Evolutionary conservation across 139 green algal genomes (phyloP).

Genomic region (Medakamo hakoo): DNA sequence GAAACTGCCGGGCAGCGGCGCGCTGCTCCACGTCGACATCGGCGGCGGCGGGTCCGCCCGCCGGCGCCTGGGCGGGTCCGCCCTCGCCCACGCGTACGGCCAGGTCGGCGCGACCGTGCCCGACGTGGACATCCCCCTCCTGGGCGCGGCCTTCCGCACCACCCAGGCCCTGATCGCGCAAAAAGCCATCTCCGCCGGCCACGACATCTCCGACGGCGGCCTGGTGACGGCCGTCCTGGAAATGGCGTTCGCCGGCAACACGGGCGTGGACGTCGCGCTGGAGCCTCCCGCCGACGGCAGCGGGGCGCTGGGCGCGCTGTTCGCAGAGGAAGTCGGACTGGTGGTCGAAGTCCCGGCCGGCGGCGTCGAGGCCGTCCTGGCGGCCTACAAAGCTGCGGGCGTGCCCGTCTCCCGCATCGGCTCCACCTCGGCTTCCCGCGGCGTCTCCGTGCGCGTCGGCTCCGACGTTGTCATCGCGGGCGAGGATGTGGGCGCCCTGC

Average conservation of each 20-base stretch:
- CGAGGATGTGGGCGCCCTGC: constrained; percentile 35
- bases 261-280: constrained; percentile 26
- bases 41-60: constrained; percentile 16
- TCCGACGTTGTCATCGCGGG: constrained; percentile 16
- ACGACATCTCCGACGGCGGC: constrained; percentile 93
- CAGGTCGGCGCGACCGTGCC: constrained; percentile 37
- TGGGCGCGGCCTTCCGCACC: constrained; percentile 63
- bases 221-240: constrained; percentile 69
- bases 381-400: constrained; percentile 45
- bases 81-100: constrained; percentile 67
- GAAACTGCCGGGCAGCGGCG: constrained; percentile 41
- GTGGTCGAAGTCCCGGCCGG: constrained; percentile 70
- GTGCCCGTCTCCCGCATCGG: constrained; percentile 56
- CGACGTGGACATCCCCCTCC: constrained; percentile 49
- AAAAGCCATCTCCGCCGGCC: constrained; percentile 59
- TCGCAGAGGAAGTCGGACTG: constrained; percentile 91
- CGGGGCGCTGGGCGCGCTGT: constrained; percentile 51
- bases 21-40: constrained; percentile 87
- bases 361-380: constrained; percentile 35
- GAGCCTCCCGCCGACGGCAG: constrained; percentile 26
- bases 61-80: constrained; percentile 71
- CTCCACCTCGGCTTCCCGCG: constrained; percentile 5
- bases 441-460: constrained; percentile 41
- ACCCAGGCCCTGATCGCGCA: constrained; percentile 61
- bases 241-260: constrained; percentile 88